Evolutionary conservation across 2,329 filamentous ascomycete species (phyloP).

Genomic region (Blastomyces emzantsi): DNA sequence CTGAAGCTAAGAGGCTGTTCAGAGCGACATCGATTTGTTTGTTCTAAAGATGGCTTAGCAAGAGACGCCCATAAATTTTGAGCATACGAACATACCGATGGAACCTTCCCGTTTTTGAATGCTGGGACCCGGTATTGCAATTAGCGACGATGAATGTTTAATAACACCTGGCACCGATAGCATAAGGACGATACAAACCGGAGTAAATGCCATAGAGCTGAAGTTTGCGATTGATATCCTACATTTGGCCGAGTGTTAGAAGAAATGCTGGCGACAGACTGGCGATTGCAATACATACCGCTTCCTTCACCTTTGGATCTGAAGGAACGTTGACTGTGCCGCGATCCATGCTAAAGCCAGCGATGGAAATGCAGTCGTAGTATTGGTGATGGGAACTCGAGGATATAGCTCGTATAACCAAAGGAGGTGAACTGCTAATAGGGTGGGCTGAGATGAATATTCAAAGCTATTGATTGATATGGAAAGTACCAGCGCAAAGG

Average conservation of each 20-base stretch:
- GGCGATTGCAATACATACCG: conserved; percentile 32
- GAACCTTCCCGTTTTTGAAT: conserved; percentile 81
- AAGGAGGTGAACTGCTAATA: not conserved
- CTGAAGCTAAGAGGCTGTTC: conserved; percentile 73
- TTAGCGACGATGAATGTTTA: conserved; percentile 12
- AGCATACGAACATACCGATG: conserved; percentile 55
- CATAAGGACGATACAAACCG: conserved; percentile 36
- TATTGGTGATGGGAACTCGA: not conserved
- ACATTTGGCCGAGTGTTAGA: not conserved
- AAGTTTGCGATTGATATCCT: conserved; percentile 83
- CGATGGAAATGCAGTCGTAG: not conserved
- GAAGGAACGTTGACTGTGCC: conserved; percentile 60
- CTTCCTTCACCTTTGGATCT: conserved; percentile 67
- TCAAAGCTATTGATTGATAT: not conserved
- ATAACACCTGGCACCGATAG: conserved; percentile 14
- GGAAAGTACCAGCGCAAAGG: not conserved
- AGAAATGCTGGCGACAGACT: not conserved
- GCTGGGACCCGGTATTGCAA: conserved; percentile 42
- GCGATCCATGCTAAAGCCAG: conserved; percentile 23
- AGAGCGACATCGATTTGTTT: conserved; percentile 92
- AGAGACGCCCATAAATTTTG: not conserved
- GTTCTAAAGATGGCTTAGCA: conserved; percentile 49
- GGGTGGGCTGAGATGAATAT: not conserved
- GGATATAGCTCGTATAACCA: not conserved
- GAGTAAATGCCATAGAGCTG: conserved; percentile 85